Evolutionary conservation across 352 stramenopile genomes (phyloP).

Genomic region (Globisporangium emineosum): DNA sequence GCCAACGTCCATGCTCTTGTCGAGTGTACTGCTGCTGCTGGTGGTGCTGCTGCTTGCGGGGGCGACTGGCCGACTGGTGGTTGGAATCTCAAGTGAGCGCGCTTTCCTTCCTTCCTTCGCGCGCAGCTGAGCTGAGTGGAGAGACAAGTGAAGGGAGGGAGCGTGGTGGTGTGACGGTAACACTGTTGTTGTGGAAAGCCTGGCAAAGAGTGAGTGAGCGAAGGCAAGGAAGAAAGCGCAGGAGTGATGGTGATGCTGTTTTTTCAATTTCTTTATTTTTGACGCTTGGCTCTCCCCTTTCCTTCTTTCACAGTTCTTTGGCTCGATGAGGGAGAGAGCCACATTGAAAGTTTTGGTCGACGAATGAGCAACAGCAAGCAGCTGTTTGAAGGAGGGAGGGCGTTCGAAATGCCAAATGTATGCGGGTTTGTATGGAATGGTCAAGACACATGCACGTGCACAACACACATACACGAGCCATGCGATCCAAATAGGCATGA

Average conservation of each 20-base stretch:
- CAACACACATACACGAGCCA: not conserved
- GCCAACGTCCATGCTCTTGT: constrained; percentile 59
- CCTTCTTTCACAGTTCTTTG: not conserved
- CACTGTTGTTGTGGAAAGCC: not conserved
- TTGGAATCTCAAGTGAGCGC: constrained; percentile 4
- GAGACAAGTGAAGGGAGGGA: not conserved
- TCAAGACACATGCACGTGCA: not conserved
- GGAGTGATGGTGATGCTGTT: not conserved
- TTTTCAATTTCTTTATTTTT: constrained; percentile 15
- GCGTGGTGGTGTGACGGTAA: not conserved
- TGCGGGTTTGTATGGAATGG: not conserved
- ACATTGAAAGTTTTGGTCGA: not conserved
- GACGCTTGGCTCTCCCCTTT: not conserved
- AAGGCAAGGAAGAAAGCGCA: not conserved
- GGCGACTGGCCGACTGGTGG: not conserved
- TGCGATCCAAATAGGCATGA: not conserved
- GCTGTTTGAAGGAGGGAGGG: constrained; percentile 1
- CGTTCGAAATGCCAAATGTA: not conserved
- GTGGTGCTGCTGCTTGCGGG: too few relatives aligned
- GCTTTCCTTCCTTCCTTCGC: not conserved
- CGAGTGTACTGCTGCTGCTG: not conserved
- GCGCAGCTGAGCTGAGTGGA: not conserved
- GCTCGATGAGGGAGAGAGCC: too few relatives aligned
- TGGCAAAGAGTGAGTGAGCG: not conserved
- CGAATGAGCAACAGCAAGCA: not conserved